Evolutionary conservation across 2,329 filamentous ascomycete species (phyloP).

Genomic region (Shiraia sp.): DNA sequence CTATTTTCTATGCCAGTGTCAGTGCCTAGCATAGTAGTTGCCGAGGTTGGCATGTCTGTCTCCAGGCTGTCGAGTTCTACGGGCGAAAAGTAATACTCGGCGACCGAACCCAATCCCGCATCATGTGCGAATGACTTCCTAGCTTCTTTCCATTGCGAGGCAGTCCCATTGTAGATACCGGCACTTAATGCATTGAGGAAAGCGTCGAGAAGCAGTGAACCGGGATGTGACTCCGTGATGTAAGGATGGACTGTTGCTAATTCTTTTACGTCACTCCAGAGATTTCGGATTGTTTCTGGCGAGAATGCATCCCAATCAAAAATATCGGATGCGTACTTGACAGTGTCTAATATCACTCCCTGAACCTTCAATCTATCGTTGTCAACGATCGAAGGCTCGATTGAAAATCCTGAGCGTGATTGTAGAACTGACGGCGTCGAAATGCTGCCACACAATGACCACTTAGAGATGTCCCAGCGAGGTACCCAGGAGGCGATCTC

Average conservation of each 20-base stretch:
- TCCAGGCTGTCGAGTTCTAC: no score
- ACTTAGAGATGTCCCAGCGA: constrained; percentile 4
- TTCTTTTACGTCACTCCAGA: not conserved
- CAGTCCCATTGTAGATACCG: not conserved
- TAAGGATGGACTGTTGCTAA: not conserved
- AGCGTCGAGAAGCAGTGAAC: not conserved
- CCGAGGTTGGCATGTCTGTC: no score
- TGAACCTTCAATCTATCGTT: not conserved
- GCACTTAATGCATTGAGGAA: not conserved
- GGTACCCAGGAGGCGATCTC: constrained; percentile 5
- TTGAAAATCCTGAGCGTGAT: not conserved
- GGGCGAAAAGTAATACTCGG: no score
- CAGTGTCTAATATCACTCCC: not conserved
- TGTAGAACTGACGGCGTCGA: not conserved
- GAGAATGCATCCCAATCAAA: not conserved
- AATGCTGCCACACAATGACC: not conserved
- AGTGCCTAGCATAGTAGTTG: no score
- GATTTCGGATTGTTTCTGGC: not conserved
- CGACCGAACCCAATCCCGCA: not conserved
- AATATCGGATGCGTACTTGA: not conserved
- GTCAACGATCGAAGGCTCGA: not conserved
- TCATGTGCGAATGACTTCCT: not conserved
- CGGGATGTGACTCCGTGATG: not conserved
- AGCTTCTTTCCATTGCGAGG: not conserved
- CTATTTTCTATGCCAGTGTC: not conserved